Base-by-base conservation (phyloP, 257 asterid species). In the Solanum piurae region DNA sequence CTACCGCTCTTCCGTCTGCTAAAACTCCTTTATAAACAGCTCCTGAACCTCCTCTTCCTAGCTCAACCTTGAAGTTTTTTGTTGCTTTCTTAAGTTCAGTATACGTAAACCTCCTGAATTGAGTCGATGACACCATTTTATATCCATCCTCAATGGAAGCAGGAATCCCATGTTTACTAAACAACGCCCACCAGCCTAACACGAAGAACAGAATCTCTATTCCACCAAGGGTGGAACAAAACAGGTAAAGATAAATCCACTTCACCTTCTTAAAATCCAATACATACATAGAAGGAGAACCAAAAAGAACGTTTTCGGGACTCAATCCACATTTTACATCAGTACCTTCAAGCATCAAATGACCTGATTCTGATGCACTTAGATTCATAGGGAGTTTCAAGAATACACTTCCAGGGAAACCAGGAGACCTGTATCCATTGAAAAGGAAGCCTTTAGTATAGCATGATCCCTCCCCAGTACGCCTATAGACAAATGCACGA, bases 381-480 rank as follows among this genome's bases (percentile, higher is more conserved):
- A 91, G 6, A 89, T 25, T 88, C 9, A 21, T 88, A 0, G 98
- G 98, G 6, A 93, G 29, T 86, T 93, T 95, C 18, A 95, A 11
- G 52, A 91, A 93, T n/a, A 92, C 90, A 52, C 86, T 93, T 9
- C 88, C 98, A 1, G 89, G 92, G 86, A 93, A 92, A 74, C 90
- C 94, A 6, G 93, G 95, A n/a, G 91, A 33, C 10, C 90, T 85
- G 18, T 87, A 91, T 62, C 98, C 98, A 73, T 94, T 93, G 21
- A 94, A 83, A 37, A 94, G 93, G 34, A 87, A 92, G 75, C 94
- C 90, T 88, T 95, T 94, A 0, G 93, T 84, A 20, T 1, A 93
- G 60, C 98, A 95, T 6, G 9, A 6, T 18, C 96, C 95, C 3
- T 33, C 83, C 12, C 98, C 98, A 40, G 42, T 66, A 14, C 88